phyloP scores from a whole-genome alignment of 495 filamentous ascomycete species.

The Penicillium longicatenatum region DNA sequence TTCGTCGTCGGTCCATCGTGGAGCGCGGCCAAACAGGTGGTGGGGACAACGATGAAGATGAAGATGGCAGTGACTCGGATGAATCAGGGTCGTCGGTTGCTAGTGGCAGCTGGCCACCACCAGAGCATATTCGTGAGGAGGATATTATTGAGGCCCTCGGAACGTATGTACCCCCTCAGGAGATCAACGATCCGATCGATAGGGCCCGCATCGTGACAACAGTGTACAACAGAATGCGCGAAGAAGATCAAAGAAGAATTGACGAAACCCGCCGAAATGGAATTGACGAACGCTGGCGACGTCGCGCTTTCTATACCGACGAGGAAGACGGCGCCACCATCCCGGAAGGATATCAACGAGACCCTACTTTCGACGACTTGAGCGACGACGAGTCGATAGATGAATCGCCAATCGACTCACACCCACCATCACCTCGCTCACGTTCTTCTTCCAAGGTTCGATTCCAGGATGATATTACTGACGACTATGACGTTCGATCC shows the following conservation, averaged over 20 bases:
- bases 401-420: constrained; percentile 43
- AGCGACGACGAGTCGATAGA: constrained; percentile 37
- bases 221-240: constrained; percentile 43
- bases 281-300: constrained; percentile 71
- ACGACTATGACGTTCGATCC: constrained; percentile 72
- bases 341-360: constrained; percentile 66
- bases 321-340: constrained; percentile 71
- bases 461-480: constrained; percentile 70
- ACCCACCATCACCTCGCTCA: constrained; percentile 64
- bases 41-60: constrained; percentile 9
- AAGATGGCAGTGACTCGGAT: constrained; percentile 29
- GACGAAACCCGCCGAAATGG: constrained; percentile 49
- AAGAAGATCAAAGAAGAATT: constrained; percentile 41
- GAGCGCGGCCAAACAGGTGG: constrained; percentile 4
- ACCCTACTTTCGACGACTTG: constrained; percentile 54
- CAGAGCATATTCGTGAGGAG: constrained; percentile 41
- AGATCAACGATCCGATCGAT: constrained; percentile 43
- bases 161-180: constrained; percentile 37
- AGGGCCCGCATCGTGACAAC: constrained; percentile 43
- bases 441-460: constrained; percentile 83
- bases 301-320: constrained; percentile 76
- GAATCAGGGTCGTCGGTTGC: constrained; percentile 34
- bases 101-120: constrained; percentile 41
- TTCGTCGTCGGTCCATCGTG: constrained; percentile 5
- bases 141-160: constrained; percentile 46